Evolutionary conservation across 2,329 filamentous ascomycete species (phyloP).

Genomic region (Furcasterigmium sp.): DNA sequence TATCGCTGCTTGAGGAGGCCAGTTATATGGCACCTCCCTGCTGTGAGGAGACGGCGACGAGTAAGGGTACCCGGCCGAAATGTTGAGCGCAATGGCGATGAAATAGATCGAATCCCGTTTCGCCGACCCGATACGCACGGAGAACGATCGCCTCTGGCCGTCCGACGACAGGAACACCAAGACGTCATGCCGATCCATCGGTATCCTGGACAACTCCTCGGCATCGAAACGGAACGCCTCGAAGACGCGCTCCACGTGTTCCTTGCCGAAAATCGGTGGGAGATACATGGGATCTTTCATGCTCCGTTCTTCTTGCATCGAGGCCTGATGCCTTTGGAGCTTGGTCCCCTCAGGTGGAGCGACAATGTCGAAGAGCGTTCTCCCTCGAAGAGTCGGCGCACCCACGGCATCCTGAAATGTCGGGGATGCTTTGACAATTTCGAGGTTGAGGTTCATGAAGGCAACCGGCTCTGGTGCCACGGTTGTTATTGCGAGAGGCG

Average conservation of each 20-base stretch:
- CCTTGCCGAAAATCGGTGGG: conserved; percentile 55
- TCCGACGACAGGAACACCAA: conserved; percentile 48
- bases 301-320: conserved; percentile 52
- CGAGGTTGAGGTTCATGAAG: conserved; percentile 53
- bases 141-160: conserved; percentile 43
- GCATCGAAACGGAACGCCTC: conserved; percentile 47
- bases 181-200: conserved; percentile 48
- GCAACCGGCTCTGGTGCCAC: conserved; percentile 46
- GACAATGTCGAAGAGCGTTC: conserved; percentile 51
- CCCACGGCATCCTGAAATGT: conserved; percentile 53
- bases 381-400: conserved; percentile 37
- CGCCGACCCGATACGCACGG: conserved; percentile 49
- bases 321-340: conserved; percentile 41
- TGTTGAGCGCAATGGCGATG: conserved; percentile 44
- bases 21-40: conserved; percentile 36
- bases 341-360: conserved; percentile 46
- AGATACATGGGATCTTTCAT: conserved; percentile 57
- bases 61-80: conserved; percentile 31
- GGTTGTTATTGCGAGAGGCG: conserved; percentile 32
- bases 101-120: conserved; percentile 60
- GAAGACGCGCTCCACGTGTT: conserved; percentile 50
- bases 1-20: conserved; percentile 27
- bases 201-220: conserved; percentile 47
- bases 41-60: conserved; percentile 39
- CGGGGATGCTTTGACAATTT: conserved; percentile 50